Base-by-base conservation (phyloP, 2,329 filamentous ascomycete genomes). In the Trichoderma simmonsii region DNA sequence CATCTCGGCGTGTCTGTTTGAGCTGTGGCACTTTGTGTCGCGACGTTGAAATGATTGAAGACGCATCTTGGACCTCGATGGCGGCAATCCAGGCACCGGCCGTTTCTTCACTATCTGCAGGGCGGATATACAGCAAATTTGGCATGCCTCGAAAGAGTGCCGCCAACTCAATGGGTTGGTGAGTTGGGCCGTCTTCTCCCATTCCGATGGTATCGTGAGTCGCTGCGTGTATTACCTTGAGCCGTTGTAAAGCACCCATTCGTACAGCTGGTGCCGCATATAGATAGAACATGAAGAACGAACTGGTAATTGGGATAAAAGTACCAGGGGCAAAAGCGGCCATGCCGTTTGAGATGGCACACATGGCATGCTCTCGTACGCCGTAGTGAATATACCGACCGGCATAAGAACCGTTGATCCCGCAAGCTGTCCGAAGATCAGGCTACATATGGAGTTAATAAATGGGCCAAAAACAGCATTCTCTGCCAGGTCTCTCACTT, bases 261-360 rank as follows among this genome's bases (percentile, higher is more conserved):
- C 89, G 86, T 2, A 90, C 84, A 7, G 84, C 88, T 0, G 87
- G 85, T 0, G 88, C 88, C 11, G 87, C 62, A 39, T 66, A 65
- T 24, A 82, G 78, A 75, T 90, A 90, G 78, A 90, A 90, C 86
- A 90, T 90, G 81, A 90, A 89, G 80, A 90, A 90, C 5, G 83
- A 85, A 0, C 86, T 86, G 1, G 88, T 90, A 43, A 90, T 80
- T 0, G 88, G 88, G 8, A 90, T 79, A 74, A 90, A 85, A 0
- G 87, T 88, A 28, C 83, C 85, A 43, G 83, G 85, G 72, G 82
- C 81, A 72, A 83, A 91, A 1, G 89, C 89, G 0, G 89, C 88
- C 4, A 91, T 79, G 3, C 89, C 89, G 77, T 89, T 89, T 7
- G 85, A 84, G 28, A 89, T 86, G 34, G 85, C 80, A 3, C 83